Evolutionary conservation across 768 basidiomycete genomes (phyloP).

Genomic region (Infundibulicybe gibba): DNA sequence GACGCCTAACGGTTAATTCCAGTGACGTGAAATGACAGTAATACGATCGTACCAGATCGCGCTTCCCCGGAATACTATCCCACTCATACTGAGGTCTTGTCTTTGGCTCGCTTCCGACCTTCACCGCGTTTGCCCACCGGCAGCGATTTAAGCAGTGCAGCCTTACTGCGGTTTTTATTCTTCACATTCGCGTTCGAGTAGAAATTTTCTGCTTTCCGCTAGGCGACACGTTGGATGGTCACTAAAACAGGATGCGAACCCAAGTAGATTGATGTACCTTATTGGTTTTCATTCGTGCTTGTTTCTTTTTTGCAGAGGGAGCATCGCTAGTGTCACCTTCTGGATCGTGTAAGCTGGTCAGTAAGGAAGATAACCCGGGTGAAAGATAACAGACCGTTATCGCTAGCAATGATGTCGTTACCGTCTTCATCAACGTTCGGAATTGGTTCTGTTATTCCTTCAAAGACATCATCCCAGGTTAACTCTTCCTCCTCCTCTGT

Average conservation of each 20-base stretch:
- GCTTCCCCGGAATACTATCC: conserved; percentile 7
- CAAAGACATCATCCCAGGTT: conserved; percentile 87
- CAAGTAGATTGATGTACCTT: conserved; percentile 49
- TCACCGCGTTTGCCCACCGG: conserved; percentile 46
- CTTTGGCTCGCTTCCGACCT: conserved; percentile 32
- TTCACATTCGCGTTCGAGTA: conserved; percentile 84
- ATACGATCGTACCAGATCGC: conserved; percentile 6
- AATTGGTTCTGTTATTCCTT: conserved; percentile 39
- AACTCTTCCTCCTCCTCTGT: conserved; percentile 51
- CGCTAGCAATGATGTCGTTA: conserved; percentile 20
- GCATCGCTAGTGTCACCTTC: too few relatives aligned
- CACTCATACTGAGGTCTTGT: conserved; percentile 4
- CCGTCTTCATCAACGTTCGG: conserved; percentile 23
- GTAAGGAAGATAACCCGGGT: too few relatives aligned
- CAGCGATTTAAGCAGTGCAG: conserved; percentile 54
- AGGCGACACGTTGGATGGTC: conserved; percentile 7
- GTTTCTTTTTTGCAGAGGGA: conserved; percentile 38
- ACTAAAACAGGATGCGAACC: neutral
- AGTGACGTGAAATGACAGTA: neutral
- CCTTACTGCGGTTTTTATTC: conserved; percentile 75
- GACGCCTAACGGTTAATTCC: too few relatives aligned
- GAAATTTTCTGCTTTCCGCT: conserved; percentile 90
- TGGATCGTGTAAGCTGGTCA: too few relatives aligned
- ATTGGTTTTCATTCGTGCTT: conserved; percentile 87
- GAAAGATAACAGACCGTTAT: conserved; percentile 13